Percentiles rank a stretch among this genome's conserved stretches.
These are phyloP conservation scores for Rhodotorula toruloides DNA, from an alignment of 768 basidiomycete genomes.

Conservation along the genomic window DNA sequence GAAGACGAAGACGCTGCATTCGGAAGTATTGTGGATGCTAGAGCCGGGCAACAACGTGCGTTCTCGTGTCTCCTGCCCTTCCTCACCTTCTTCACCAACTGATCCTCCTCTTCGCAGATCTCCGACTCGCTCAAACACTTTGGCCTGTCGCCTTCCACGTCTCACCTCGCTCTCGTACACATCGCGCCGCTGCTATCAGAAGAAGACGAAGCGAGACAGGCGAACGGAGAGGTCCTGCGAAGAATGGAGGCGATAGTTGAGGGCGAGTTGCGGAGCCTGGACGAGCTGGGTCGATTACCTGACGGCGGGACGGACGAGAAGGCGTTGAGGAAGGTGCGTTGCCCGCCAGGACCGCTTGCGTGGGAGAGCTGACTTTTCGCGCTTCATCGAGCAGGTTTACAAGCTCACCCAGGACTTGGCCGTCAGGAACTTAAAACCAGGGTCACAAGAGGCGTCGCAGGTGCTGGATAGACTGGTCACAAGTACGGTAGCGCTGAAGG, in stretches of 20 bases:
- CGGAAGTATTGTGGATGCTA: slow-evolving; percentile 80
- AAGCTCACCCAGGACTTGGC: slow-evolving; percentile 60
- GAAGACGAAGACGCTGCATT: slow-evolving; percentile 80
- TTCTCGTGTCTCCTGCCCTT: slow-evolving; percentile 1
- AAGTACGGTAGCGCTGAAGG: slow-evolving; percentile 78
- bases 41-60: slow-evolving; percentile 80
- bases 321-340: slow-evolving; percentile 64
- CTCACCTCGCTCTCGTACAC: slow-evolving; percentile 66
- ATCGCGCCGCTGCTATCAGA: slow-evolving; percentile 47
- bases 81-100: background rate
- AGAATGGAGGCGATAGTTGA: slow-evolving; percentile 59
- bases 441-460: slow-evolving; percentile 45
- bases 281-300: slow-evolving; percentile 45
- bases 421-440: slow-evolving; percentile 42
- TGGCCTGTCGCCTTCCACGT: slow-evolving; percentile 66
- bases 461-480: slow-evolving; percentile 63
- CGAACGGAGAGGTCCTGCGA: slow-evolving; percentile 47
- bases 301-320: slow-evolving; percentile 60
- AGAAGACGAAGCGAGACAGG: slow-evolving; percentile 46
- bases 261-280: slow-evolving; percentile 56
- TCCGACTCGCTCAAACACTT: slow-evolving; percentile 80
- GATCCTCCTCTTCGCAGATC: slow-evolving; percentile 55
- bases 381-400: slow-evolving; percentile 56
- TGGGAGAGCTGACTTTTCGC: background rate
- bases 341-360: background rate